phyloP scores from a whole-genome alignment of 139 green algal genomes.

The Picochlorum sp. region DNA sequence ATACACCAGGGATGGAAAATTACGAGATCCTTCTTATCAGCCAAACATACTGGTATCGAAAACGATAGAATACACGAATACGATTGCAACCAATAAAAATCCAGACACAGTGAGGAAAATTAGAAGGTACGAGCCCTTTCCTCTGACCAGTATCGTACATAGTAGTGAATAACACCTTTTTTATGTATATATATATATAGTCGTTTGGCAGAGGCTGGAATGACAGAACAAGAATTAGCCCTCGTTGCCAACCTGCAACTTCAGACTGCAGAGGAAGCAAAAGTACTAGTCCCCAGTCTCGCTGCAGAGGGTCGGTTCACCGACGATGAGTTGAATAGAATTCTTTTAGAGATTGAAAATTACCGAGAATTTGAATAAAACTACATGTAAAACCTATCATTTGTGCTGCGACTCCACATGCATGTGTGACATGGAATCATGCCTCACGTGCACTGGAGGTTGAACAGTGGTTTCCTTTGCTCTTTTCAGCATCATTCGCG shows the following conservation, averaged over 20 bases:
- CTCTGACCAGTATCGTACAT: too few relatives aligned
- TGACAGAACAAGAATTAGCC: slow-evolving; percentile 34
- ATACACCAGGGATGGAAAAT: not conserved
- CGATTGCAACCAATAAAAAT: slow-evolving; percentile 28
- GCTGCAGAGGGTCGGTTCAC: not conserved
- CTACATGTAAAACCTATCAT: not conserved
- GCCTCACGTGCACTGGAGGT: too few relatives aligned
- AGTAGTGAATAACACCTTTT: too few relatives aligned
- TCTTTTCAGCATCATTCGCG: slow-evolving; percentile 20
- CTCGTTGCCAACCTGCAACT: slow-evolving; percentile 28
- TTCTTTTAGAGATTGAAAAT: slow-evolving; percentile 22
- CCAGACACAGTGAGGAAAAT: slow-evolving; percentile 26
- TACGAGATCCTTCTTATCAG: slow-evolving; percentile 13
- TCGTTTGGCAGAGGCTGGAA: slow-evolving; percentile 2
- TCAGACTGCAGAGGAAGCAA: slow-evolving; percentile 28
- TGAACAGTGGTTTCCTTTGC: slow-evolving; percentile 2
- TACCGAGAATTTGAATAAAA: slow-evolving; percentile 29
- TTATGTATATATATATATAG: slow-evolving; percentile 15
- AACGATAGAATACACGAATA: slow-evolving; percentile 30
- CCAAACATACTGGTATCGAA: slow-evolving; percentile 23
- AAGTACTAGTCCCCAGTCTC: slow-evolving; percentile 21
- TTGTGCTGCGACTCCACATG: too few relatives aligned
- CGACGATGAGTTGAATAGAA: slow-evolving; percentile 18
- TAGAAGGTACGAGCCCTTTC: slow-evolving; percentile 24
- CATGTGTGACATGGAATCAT: too few relatives aligned